These are phyloP conservation scores for Tieghemiomyces parasiticus DNA, from an alignment of 192 early-diverging fungal genomes.

Conservation along the genomic window DNA sequence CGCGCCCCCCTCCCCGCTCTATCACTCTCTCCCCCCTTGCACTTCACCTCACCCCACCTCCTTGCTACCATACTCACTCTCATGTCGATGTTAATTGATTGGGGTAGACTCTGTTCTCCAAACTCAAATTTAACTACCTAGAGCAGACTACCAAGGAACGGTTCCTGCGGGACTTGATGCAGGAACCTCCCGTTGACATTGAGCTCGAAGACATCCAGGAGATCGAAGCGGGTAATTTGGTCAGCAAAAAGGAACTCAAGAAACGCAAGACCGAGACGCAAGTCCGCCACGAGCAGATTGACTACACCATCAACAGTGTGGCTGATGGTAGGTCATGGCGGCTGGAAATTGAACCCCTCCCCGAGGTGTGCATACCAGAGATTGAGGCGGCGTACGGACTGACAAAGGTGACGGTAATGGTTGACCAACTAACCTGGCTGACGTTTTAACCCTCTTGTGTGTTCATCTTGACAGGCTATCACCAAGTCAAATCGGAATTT, in stretches of 20 bases:
- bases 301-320: neutral
- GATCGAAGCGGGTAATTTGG: constrained; percentile 7
- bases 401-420: neutral
- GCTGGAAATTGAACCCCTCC: no score
- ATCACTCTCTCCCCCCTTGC: neutral
- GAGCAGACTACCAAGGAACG: constrained; percentile 37
- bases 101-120: constrained; percentile 31
- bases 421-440: neutral
- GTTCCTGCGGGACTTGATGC: constrained; percentile 28
- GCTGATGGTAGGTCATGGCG: neutral
- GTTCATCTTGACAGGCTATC: neutral
- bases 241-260: neutral
- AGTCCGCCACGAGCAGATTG: constrained; percentile 2
- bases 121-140: constrained; percentile 37
- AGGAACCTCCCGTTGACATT: constrained; percentile 20
- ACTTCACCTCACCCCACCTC: neutral
- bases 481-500: neutral
- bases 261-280: constrained; percentile 1
- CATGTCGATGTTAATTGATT: neutral
- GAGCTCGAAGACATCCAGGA: constrained; percentile 19
- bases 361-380: neutral
- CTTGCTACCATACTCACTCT: neutral
- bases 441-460: neutral
- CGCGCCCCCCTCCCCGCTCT: no score
- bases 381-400: neutral